Percentiles rank a stretch among this genome's conserved stretches.
phyloP scores from a whole-genome alignment of 495 filamentous ascomycete species.

The Sphaerosporella brunnea region DNA sequence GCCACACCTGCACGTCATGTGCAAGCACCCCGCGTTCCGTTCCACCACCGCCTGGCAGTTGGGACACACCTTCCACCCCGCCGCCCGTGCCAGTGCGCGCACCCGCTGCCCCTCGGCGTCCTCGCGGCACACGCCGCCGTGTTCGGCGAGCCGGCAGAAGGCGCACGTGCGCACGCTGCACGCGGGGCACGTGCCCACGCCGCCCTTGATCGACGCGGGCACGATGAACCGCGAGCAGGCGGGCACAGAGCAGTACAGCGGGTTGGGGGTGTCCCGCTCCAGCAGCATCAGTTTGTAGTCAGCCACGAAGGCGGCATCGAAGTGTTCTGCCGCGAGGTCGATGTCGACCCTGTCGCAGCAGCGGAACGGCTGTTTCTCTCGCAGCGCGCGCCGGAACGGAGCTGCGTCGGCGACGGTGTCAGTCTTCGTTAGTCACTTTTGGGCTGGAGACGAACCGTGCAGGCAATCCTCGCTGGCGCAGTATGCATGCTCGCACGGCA shows the following conservation, averaged over 20 bases:
- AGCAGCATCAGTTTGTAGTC: conserved; percentile 12
- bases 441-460: conserved; percentile 2
- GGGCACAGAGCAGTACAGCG: conserved; percentile 29
- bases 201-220: conserved; percentile 19
- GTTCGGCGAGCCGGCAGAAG: conserved; percentile 27
- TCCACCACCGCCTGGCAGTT: conserved; percentile 31
- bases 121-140: conserved; percentile 27
- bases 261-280: conserved; percentile 28
- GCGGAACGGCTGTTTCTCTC: conserved; percentile 7
- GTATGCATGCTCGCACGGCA: conserved; percentile 11
- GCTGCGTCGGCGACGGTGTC: too few species aligned
- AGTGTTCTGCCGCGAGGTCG: conserved; percentile 1
- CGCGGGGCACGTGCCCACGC: conserved; percentile 26
- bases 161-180: conserved; percentile 29
- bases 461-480: conserved; percentile 8
- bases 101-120: conserved; percentile 17
- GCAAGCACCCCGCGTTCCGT: conserved; percentile 33
- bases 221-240: conserved; percentile 30
- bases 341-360: conserved; percentile 13
- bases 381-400: conserved; percentile 7
- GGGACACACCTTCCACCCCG: conserved; percentile 29
- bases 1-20: conserved; percentile 38
- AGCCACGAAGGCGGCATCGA: conserved; percentile 6
- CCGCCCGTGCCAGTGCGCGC: conserved; percentile 12
- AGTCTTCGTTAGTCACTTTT: neutral